phyloP scores from a whole-genome alignment of 495 filamentous ascomycete genomes.

The Penicillium psychrofluorescens region DNA sequence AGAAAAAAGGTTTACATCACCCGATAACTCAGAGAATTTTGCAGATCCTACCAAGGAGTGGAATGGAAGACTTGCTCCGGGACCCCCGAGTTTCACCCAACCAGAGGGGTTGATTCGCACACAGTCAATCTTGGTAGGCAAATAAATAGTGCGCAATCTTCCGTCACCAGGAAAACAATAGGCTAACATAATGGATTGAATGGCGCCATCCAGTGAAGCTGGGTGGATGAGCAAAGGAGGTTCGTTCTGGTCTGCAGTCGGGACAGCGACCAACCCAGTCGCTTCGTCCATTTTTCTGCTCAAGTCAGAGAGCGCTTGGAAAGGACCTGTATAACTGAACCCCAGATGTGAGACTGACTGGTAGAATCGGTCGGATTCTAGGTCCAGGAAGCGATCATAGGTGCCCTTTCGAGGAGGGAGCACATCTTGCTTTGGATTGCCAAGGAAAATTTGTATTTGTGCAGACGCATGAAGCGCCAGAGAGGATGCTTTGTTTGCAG shows the following conservation, averaged over 20 bases:
- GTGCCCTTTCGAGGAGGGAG: conserved; percentile 2
- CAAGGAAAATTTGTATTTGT: conserved; percentile 5
- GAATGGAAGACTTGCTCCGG: conserved; percentile 10
- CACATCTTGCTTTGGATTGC: conserved; percentile 1
- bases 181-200: conserved; percentile 36
- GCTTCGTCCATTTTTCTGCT: conserved; percentile 19
- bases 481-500: conserved; percentile 8
- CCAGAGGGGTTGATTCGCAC: conserved; percentile 32
- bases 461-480: conserved; percentile 18
- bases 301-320: conserved; percentile 14
- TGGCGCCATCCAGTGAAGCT: conserved; percentile 28
- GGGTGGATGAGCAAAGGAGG: conserved; percentile 24
- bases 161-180: conserved; percentile 30
- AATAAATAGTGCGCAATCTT: conserved; percentile 11
- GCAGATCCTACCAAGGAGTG: conserved; percentile 7
- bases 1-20: conserved; percentile 19
- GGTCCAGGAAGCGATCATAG: conserved; percentile 5
- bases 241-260: background rate
- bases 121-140: conserved; percentile 32
- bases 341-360: conserved; percentile 25
- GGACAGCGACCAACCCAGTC: conserved; percentile 12
- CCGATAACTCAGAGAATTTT: conserved; percentile 13
- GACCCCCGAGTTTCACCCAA: conserved; percentile 1
- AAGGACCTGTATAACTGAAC: conserved; percentile 22
- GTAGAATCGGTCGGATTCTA: conserved; percentile 41